A percentile compares a stretch with the other conserved stretches of the same genome.
Evolutionary conservation across 352 stramenopile species (phyloP).

Genomic region (Albugo candida): DNA sequence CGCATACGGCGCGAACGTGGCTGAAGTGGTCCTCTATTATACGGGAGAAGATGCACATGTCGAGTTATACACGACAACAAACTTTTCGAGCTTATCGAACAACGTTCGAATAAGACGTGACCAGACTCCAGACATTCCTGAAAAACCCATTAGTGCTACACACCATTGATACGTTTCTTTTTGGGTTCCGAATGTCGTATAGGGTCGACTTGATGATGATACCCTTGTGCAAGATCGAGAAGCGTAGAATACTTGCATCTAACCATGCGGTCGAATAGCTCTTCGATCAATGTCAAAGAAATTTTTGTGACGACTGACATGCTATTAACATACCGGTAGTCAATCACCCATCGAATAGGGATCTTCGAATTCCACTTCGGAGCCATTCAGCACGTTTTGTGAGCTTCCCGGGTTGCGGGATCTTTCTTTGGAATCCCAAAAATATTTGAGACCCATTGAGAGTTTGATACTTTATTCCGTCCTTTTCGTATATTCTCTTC

Average conservation of each 20-base stretch:
- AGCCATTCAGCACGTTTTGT: constrained; percentile 6
- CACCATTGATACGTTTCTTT: constrained; percentile 1
- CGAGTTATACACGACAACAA: constrained; percentile 19
- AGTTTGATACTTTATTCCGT: constrained; percentile 4
- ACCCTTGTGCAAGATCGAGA: too few relatives aligned
- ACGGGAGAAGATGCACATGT: constrained; percentile 17
- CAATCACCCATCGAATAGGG: constrained; percentile 6
- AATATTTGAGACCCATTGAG: constrained; percentile 10
- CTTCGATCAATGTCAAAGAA: constrained; percentile 11
- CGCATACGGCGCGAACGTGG: constrained; percentile 10
- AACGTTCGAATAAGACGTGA: constrained; percentile 6
- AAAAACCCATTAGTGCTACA: constrained; percentile 1
- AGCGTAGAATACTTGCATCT: not conserved
- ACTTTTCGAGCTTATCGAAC: constrained; percentile 12
- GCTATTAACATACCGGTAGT: constrained; percentile 8
- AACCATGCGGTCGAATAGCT: constrained; percentile 10
- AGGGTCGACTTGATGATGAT: not conserved
- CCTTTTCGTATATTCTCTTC: too few relatives aligned
- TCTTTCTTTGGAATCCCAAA: constrained; percentile 13
- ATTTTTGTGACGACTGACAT: constrained; percentile 7
- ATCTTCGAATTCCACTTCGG: not conserved
- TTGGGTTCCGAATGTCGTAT: constrained; percentile 1
- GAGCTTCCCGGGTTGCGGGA: constrained; percentile 1
- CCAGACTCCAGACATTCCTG: too few relatives aligned
- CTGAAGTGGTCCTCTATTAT: constrained; percentile 7